These are phyloP conservation scores for Hericium coralloides DNA, from an alignment of 768 basidiomycete species.

Conservation along the genomic window DNA sequence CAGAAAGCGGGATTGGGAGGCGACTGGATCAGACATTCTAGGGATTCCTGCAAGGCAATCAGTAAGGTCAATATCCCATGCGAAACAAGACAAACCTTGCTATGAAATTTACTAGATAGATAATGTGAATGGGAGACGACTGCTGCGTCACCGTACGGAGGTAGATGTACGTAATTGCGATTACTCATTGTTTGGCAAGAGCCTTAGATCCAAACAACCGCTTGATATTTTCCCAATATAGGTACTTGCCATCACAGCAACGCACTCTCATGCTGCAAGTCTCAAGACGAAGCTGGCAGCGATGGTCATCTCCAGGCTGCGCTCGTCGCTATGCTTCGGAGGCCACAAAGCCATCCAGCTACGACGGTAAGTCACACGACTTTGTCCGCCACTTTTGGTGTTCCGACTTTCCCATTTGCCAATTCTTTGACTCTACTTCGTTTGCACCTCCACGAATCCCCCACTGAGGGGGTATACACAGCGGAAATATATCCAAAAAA, in stretches of 20 bases:
- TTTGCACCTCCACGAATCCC: no score
- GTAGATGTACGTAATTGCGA: no score
- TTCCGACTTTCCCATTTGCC: background rate
- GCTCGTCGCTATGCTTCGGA: background rate
- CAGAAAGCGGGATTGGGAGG: conserved; percentile 66
- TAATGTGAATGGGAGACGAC: no score
- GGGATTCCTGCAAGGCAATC: no score
- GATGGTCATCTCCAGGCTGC: background rate
- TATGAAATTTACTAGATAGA: no score
- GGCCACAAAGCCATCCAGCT: background rate
- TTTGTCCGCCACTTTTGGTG: background rate
- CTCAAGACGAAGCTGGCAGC: background rate
- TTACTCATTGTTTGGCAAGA: conserved; percentile 8
- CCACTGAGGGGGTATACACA: no score
- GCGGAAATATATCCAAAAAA: no score
- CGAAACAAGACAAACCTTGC: no score
- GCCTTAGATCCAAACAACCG: conserved; percentile 12
- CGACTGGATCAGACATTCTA: conserved; percentile 61
- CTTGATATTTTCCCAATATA: background rate
- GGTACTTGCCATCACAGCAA: background rate
- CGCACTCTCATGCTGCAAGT: background rate
- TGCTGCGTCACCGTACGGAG: no score
- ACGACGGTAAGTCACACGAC: background rate
- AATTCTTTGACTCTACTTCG: no score
- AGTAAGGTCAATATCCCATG: no score